A percentile compares a stretch with the other conserved stretches of the same genome.
These are phyloP conservation scores for Talaromyces sp. DNA, from an alignment of 2,329 filamentous ascomycete genomes.

Conservation along the genomic window DNA sequence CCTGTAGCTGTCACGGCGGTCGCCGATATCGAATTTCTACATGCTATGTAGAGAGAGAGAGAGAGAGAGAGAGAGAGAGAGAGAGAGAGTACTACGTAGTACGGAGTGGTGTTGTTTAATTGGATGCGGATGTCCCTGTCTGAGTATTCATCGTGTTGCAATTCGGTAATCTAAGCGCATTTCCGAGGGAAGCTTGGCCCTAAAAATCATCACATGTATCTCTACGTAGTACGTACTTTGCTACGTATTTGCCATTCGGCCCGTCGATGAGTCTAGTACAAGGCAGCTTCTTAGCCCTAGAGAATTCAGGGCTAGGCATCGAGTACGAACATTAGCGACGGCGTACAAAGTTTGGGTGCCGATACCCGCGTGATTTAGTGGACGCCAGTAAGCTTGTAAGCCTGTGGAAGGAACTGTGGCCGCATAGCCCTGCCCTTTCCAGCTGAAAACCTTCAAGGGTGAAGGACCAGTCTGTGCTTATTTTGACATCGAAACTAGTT, in stretches of 20 bases:
- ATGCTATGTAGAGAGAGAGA: not conserved
- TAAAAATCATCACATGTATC: not conserved
- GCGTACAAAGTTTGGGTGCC: not conserved
- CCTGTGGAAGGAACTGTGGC: not conserved
- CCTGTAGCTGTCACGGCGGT: not conserved
- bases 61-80: not conserved
- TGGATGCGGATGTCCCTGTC: not conserved
- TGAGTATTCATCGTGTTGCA: not conserved
- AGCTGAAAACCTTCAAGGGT: not conserved
- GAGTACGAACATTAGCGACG: not conserved
- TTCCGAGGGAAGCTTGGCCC: not conserved
- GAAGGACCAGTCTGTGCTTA: not conserved
- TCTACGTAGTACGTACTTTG: not conserved
- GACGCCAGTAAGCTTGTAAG: not conserved
- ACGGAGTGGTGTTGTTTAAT: not conserved
- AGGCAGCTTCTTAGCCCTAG: not conserved
- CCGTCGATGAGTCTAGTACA: not conserved
- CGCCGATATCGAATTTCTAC: too few species aligned
- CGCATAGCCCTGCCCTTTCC: conserved; percentile 6
- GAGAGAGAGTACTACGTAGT: not conserved
- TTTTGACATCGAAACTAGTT: conserved; percentile 1
- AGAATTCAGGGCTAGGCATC: not conserved
- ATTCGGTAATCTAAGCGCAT: not conserved
- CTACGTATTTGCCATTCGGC: not conserved
- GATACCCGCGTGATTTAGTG: conserved; percentile 5